Evolutionary conservation across 1,284 basidiomycete species (phyloP).

Genomic region (Malassezia arunalokei): DNA sequence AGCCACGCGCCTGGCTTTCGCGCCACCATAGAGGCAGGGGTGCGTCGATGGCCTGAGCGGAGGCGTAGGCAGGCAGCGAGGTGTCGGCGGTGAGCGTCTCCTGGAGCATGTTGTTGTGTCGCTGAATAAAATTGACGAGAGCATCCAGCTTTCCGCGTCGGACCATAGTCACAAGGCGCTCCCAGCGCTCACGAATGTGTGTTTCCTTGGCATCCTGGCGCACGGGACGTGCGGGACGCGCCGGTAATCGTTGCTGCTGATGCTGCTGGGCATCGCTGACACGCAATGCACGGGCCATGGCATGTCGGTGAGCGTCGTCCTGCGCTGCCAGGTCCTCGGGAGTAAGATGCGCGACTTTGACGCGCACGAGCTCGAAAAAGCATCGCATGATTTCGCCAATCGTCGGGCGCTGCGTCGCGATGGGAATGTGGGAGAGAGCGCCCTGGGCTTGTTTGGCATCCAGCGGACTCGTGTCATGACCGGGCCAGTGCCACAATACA

Average conservation of each 20-base stretch:
- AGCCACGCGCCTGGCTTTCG: slow-evolving; percentile 14
- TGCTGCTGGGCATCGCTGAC: not conserved
- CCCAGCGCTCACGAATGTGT: slow-evolving; percentile 17
- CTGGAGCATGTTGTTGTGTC: slow-evolving; percentile 55
- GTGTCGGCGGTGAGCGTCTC: slow-evolving; percentile 4
- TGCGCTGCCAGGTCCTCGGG: slow-evolving; percentile 63
- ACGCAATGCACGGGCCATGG: slow-evolving; percentile 21
- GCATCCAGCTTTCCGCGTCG: slow-evolving; percentile 69
- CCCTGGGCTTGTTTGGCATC: slow-evolving; percentile 42
- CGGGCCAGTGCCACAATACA: slow-evolving; percentile 40
- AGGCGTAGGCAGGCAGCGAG: not conserved
- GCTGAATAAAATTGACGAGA: slow-evolving; percentile 66
- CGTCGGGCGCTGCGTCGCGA: slow-evolving; percentile 54
- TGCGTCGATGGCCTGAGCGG: slow-evolving; percentile 19
- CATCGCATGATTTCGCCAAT: slow-evolving; percentile 79
- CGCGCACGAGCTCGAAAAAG: slow-evolving; percentile 70
- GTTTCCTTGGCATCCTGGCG: slow-evolving; percentile 16
- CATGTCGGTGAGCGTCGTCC: slow-evolving; percentile 27
- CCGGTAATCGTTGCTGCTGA: not conserved
- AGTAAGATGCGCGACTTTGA: slow-evolving; percentile 73
- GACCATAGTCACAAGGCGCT: slow-evolving; percentile 72
- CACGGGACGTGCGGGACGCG: not conserved
- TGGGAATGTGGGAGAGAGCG: slow-evolving; percentile 39
- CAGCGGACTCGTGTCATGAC: slow-evolving; percentile 28
- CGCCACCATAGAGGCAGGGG: slow-evolving; percentile 34